Conservation (phyloP, 441 rosid genomes). For the Corymbia citriodora region DNA sequence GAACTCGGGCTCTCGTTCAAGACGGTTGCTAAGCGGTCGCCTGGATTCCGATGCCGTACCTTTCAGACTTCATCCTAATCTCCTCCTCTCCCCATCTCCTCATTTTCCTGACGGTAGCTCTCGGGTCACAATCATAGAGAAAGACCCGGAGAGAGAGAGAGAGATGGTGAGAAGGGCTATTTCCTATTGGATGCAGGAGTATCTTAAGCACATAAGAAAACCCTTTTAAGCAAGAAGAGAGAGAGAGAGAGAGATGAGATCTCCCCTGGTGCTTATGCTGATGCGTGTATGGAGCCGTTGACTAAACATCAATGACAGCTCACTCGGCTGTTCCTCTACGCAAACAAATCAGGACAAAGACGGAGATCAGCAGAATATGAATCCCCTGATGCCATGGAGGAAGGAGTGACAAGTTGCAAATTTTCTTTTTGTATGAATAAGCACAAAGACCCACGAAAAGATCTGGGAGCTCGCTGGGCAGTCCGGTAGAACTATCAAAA, state of each 20-base stretch:
- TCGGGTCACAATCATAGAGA: not conserved
- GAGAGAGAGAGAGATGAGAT: not conserved
- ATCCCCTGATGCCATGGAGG: not conserved
- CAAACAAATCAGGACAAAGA: not conserved
- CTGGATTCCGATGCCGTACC: not conserved
- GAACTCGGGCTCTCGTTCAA: not conserved
- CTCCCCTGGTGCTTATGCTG: not conserved
- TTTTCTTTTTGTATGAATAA: not conserved
- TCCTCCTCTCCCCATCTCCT: not conserved
- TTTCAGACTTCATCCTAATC: not conserved
- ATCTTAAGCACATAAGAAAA: not conserved
- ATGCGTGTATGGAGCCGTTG: not conserved
- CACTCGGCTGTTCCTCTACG: not conserved
- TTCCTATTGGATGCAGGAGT: not conserved
- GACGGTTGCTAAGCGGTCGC: not conserved
- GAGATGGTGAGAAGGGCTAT: not conserved
- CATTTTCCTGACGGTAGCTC: not conserved
- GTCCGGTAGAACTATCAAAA: not conserved
- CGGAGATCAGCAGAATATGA: not conserved
- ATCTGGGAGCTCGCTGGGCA: not conserved
- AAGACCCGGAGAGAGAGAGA: not conserved
- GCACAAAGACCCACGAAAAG: not conserved
- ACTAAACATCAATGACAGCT: not conserved
- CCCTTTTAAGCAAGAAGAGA: not conserved
- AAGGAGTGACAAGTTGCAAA: not conserved